Percentiles rank a stretch among this genome's conserved stretches.
Conservation (phyloP, 768 basidiomycete genomes). For the Lactarius vividus region DNA sequence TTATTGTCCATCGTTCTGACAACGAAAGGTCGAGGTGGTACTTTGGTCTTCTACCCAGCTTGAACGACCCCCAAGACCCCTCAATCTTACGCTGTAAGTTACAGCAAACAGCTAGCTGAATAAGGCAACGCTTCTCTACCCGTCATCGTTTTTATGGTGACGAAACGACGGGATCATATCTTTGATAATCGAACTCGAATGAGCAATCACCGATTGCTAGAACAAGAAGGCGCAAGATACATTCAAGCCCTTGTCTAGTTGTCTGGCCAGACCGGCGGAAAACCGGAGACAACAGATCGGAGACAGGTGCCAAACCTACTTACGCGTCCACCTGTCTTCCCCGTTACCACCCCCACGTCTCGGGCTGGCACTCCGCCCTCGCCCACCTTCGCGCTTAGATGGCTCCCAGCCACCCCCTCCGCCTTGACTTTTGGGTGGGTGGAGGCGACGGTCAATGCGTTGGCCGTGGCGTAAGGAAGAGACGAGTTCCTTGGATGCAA, state of each 20-base stretch:
- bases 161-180: neutral
- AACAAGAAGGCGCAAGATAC: neutral
- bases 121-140: neutral
- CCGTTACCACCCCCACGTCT: slow-evolving; percentile 60
- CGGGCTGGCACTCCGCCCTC: slow-evolving; percentile 74
- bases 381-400: slow-evolving; percentile 59
- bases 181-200: neutral
- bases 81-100: neutral
- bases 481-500: slow-evolving; percentile 83
- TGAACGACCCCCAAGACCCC: neutral
- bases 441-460: slow-evolving; percentile 72
- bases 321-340: slow-evolving; percentile 59
- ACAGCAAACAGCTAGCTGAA: neutral
- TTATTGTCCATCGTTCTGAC: neutral
- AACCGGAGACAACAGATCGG: neutral
- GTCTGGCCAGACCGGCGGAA: neutral
- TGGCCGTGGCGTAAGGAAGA: slow-evolving; percentile 78
- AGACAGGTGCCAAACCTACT: slow-evolving; percentile 27
- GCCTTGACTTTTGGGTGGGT: slow-evolving; percentile 59
- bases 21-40: neutral
- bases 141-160: neutral
- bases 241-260: slow-evolving; percentile 2
- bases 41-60: neutral
- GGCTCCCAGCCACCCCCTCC: slow-evolving; percentile 88
- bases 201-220: neutral